Conservation (phyloP, 2,329 filamentous ascomycete species). For the Hymenoscyphus infarciens region DNA sequence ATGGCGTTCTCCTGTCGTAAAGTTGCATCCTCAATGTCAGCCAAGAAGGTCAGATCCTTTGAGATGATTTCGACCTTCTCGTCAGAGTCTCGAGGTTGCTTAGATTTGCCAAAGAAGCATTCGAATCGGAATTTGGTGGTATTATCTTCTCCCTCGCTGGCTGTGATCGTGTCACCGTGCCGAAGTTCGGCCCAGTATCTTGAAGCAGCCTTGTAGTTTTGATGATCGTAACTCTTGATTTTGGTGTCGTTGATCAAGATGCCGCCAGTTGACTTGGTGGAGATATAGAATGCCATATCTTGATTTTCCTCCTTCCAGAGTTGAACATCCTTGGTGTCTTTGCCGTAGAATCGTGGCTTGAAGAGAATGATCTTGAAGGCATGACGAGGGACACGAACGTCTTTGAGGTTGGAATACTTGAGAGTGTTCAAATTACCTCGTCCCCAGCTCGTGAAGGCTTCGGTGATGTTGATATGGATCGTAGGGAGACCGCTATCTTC, state of each 20-base stretch:
- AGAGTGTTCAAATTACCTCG: conserved; percentile 66
- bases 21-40: conserved; percentile 29
- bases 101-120: conserved; percentile 32
- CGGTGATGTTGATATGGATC: conserved; percentile 62
- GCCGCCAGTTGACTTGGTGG: conserved; percentile 72
- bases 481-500: conserved; percentile 61
- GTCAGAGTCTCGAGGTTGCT: conserved; percentile 17
- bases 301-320: conserved; percentile 29
- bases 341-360: conserved; percentile 63
- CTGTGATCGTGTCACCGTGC: conserved; percentile 71
- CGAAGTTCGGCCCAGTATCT: conserved; percentile 66
- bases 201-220: conserved; percentile 48
- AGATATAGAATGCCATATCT: conserved; percentile 62
- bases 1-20: conserved; percentile 24
- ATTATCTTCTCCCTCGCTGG: conserved; percentile 42
- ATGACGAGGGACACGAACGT: conserved; percentile 74
- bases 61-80: conserved; percentile 25
- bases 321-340: conserved; percentile 41
- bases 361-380: conserved; percentile 77
- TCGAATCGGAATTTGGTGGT: conserved; percentile 31
- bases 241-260: conserved; percentile 73
- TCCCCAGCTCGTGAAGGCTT: conserved; percentile 73
- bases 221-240: conserved; percentile 54
- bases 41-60: conserved; percentile 18
- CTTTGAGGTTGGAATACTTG: conserved; percentile 57